These are phyloP conservation scores for Oryza glumipatula DNA, from an alignment of 176 grass and related monocot genomes.

Conservation along the genomic window DNA sequence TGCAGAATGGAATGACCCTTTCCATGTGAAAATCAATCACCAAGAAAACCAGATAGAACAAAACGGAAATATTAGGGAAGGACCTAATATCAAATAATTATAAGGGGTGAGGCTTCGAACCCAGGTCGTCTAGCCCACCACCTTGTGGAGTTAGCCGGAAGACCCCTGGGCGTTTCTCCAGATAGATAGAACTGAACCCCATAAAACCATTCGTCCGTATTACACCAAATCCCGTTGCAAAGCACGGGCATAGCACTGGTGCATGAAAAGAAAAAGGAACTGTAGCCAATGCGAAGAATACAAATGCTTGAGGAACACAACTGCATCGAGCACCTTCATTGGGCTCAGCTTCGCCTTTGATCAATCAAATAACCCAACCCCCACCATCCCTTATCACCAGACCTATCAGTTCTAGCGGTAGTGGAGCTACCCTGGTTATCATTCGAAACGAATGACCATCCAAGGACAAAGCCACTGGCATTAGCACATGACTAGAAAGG, in stretches of 20 bases:
- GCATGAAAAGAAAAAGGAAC: not conserved
- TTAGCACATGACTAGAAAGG: not conserved
- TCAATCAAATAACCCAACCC: constrained; percentile 29
- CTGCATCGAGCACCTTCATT: not conserved
- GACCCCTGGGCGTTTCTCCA: too few species aligned
- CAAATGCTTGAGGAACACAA: not conserved
- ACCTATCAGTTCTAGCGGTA: not conserved
- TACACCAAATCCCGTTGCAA: too few species aligned
- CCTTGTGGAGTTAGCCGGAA: too few species aligned
- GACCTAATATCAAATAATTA: too few species aligned
- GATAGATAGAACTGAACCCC: too few species aligned
- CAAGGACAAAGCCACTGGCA: constrained; percentile 25
- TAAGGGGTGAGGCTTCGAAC: too few species aligned
- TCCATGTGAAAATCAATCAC: too few species aligned
- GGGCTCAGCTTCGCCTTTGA: constrained; percentile 49
- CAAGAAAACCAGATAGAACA: too few species aligned
- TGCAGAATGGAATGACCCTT: not conserved
- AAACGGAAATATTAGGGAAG: too few species aligned
- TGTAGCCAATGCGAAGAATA: not conserved
- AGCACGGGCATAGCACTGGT: too few species aligned
- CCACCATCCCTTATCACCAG: constrained; percentile 12
- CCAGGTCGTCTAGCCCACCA: too few species aligned
- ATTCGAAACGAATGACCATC: constrained; percentile 34
- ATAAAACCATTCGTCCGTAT: too few species aligned
- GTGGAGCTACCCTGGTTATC: constrained; percentile 36